Evolutionary conservation across 495 filamentous ascomycete genomes (phyloP), one percentile per base, ranked within the genome.

Genomic region (Monascus purpureus): DNA sequence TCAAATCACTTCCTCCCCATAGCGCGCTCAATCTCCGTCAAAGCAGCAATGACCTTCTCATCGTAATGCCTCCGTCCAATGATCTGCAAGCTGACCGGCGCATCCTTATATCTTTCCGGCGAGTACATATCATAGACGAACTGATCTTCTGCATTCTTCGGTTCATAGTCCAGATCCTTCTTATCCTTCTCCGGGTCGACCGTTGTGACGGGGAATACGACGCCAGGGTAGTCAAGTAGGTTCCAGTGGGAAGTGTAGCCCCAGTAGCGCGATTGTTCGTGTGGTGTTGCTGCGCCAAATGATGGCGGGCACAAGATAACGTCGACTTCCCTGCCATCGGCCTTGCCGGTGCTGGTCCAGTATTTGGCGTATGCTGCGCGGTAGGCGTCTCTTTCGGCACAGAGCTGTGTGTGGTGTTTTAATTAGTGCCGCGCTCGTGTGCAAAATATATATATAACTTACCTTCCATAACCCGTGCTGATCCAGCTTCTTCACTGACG

Each of bases 211-310:
- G 67, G 68, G 44, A 75, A 71, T 0, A 71, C 53, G 9, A 67
- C 33, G 8, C 53, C 67, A 8, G 71, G 73, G 39, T 76, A 79
- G 42, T 78, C 72, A 0, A 79, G 50, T 20, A 77, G 33, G 42
- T 81, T 80, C 73, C 74, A 81, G 36, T 71, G 63, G 2, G 54
- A 43, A 0, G 71, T 76, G 33, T 79, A 82, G 1, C 59, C 57
- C 74, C 72, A 76, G 41, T 72, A 75, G 13, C 53, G 57, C 1
- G 63, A 48, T 2, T 55, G 61, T 18, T 64, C 60, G 20, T 68
- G 58, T 33, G 49, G 56, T 5, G 67, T 62, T 5, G 75, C 71
- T 0, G 60, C 56, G 13, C 72, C 60, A 1, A 70, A 69, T 0
- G 55, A 63, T 2, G 52, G 65, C 1, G 75, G 72, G 39, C 59